Evolutionary conservation across 345 rosid genomes (phyloP), one percentile per base, ranked within the genome.

Genomic region (Theobroma cacao): DNA sequence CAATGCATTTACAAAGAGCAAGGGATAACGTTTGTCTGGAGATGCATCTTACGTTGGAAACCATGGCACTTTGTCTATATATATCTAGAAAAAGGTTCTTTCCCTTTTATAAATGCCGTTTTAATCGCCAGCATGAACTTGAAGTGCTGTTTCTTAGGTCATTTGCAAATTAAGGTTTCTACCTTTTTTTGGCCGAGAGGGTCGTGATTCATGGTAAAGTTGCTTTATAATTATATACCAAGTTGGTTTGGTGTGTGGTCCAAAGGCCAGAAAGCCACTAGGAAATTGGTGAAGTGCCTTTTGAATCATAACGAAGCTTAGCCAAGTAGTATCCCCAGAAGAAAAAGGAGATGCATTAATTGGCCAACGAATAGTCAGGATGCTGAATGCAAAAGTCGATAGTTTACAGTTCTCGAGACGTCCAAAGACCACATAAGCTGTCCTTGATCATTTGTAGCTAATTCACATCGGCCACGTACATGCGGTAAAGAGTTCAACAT

Each of bases 41-140:
- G 5, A 65, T 36, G 36, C 30, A 65, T 50, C 73, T 81, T 63
- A 56, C 76, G 72, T 77, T n/a, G 76, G 80, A 61, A 62, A 65
- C 14, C 74, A 76, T 76, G 24, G 26, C 20, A 60, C 18, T 60
- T 26, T 30, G 52, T 47, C 52, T 41, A 11, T 26, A 14, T 56
- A 6, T 17, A 2, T 61, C 66, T 5, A 31, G 22, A 14, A 61
- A 61, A 40, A 61, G 30, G 26, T 1, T 24, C 11, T 56, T 7
- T 9, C 9, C 2, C 14, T 47, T 47, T 11, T 13, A 18, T 18
- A 7, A 68, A 11, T 31, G 24, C 34, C 68, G 22, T 52, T 7
- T 78, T 71, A 26, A 33, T 3, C 33, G 18, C 30, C 47, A 15
- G 50, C n/a, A n/a, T n/a, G n/a, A n/a, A n/a, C n/a, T n/a, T n/a